Base-by-base conservation (phyloP, 2,329 filamentous ascomycete genomes). In the Colletotrichum orbiculare region DNA sequence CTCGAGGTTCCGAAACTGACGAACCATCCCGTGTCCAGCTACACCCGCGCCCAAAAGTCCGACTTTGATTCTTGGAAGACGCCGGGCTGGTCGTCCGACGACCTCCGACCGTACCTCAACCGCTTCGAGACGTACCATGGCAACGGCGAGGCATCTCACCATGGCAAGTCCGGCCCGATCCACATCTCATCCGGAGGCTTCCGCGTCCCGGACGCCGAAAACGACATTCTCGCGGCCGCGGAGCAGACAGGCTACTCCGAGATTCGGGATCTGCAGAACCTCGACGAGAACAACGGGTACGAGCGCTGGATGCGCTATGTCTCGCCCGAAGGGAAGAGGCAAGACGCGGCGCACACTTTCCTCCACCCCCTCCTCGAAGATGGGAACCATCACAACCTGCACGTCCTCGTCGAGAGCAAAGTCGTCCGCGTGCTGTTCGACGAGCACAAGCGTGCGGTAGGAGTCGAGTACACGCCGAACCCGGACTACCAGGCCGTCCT, bases 401-500 rank as follows among this genome's bases (percentile, higher is more conserved):
- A 76, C 50, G 73, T 76, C 0, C 59, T 76, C 8, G 71, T 73
- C n/a, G 72, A 77, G 64, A 67, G 68, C 25, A 70, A 74, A 39
- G 74, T 77, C n/a, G 55, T 71, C 6, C 55, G 57, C 7, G 60
- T 70, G 1, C 61, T 89, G 6, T 85, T 89, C 54, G 66, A 68
- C 11, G 79, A 85, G 4, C 77, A 80, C 3, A 86, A 81, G 46
- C 73, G 78, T 43, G 89, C 89, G 3, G 77, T 81, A 0, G 89
- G 88, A 0, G 82, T 91, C 2, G 85, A 90, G 69, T 88, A 85
- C 67, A 79, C 82, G 17, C 81, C 83, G 35, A 85, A 73, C 34
- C 56, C 73, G 6, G 62, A 58, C 4, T 71, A 72, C 33, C 73
- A 75, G 38, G 57, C 66, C 6, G 35, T 48, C 8, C 38, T 68